Conservation (phyloP, 371 early-diverging fungal genomes). For the Cokeromyces recurvatus region DNA sequence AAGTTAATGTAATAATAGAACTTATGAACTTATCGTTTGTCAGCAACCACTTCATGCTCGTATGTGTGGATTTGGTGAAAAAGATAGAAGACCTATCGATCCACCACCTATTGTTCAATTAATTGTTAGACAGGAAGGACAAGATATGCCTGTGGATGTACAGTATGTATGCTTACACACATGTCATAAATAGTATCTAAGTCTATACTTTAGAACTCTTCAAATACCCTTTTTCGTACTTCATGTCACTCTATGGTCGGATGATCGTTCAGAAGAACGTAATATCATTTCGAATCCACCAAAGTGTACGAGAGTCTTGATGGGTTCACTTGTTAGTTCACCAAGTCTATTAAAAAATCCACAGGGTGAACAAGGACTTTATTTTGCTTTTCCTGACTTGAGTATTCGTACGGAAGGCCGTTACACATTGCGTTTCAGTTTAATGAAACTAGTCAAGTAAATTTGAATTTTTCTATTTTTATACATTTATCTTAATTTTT, state of each 20-base stretch:
- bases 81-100: constrained; percentile 67
- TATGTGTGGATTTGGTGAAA: constrained; percentile 85
- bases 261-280: constrained; percentile 54
- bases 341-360: constrained; percentile 71
- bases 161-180: constrained; percentile 44
- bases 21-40: constrained; percentile 49
- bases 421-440: constrained; percentile 75
- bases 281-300: constrained; percentile 58
- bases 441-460: constrained; percentile 47
- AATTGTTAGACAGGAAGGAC: constrained; percentile 45
- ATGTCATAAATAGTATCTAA: too few species aligned
- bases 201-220: constrained; percentile 42
- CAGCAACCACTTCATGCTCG: constrained; percentile 82
- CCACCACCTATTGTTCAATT: constrained; percentile 67
- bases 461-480: not conserved
- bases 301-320: constrained; percentile 62
- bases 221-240: constrained; percentile 68
- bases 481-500: not conserved
- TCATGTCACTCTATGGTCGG: constrained; percentile 75
- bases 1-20: constrained; percentile 23
- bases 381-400: constrained; percentile 91
- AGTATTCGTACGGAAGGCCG: constrained; percentile 85
- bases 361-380: constrained; percentile 72
- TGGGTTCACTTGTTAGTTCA: constrained; percentile 82
- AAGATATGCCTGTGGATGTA: constrained; percentile 33